Evolutionary conservation across 345 rosid species (phyloP), one percentile per base, ranked within the genome.

Genomic region (Eucalyptus leucophloia): DNA sequence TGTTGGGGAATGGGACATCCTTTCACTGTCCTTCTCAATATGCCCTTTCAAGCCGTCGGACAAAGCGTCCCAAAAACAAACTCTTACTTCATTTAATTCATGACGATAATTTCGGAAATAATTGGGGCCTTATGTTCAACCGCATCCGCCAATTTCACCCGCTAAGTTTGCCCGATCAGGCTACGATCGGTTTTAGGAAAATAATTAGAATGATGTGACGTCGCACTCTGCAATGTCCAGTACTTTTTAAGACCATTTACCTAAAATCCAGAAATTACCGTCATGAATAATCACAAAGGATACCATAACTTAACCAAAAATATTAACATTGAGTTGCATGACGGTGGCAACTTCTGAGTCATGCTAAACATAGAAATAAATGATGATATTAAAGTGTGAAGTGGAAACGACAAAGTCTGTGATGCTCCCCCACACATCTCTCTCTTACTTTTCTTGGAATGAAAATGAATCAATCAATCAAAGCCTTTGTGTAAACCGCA

Each of bases 341-440:
- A 30, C 0, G 3, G 30, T 24, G 1, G 7, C 8, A 2, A 30
- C 32, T 62, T 30, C 2, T 28, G 7, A 13, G 17, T 10, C 69
- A 3, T 62, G 69, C 18, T 62, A 30, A 28, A 30, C 69, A 28
- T 30, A 14, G 5, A 30, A 62, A 6, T 62, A 62, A 62, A 62
- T 30, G 1, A 30, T 13, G 69, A 30, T 62, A 30, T 62, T 13
- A 30, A 30, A 30, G 18, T 62, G 69, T 3, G 18, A 30, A 30
- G 34, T 62, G 34, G 69, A 62, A 30, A 28, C 1, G 2, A 16
- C 2, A 17, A 32, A 32, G 23, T 8, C 40, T 2, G 0, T 6
- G 7, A 17, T 67, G 40, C 5, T 17, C 23, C 40, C 40, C 40
- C 4, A 12, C 69, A 10, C 0, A 18, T 62, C 18, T 28, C 4